Evolutionary conservation across 208 protist species (phyloP).

Genomic region (Wallacemonas sp.): DNA sequence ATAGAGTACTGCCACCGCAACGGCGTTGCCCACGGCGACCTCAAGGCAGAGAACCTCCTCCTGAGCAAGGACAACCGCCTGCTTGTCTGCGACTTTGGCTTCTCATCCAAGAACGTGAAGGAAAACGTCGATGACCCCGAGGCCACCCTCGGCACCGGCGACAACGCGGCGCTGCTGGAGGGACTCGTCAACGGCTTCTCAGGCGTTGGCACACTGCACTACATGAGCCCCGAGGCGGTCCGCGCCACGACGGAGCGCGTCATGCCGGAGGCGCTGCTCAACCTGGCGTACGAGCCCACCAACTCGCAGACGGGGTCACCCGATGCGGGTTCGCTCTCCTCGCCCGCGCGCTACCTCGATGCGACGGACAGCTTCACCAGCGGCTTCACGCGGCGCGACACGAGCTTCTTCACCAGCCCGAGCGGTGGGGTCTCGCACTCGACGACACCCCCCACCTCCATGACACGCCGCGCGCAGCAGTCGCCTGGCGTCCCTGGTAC

Average conservation of each 20-base stretch:
- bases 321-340: background rate
- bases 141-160: constrained; percentile 32
- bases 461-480: background rate
- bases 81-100: constrained; percentile 91
- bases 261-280: background rate
- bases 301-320: constrained; percentile 3
- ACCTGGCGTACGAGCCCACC: background rate
- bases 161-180: constrained; percentile 36
- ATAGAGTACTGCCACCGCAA: constrained; percentile 94
- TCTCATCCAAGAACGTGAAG: constrained; percentile 63
- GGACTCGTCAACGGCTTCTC: constrained; percentile 24
- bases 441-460: background rate
- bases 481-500: background rate
- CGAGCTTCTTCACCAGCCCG: constrained; percentile 11
- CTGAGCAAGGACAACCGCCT: constrained; percentile 67
- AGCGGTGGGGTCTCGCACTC: background rate
- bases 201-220: constrained; percentile 81
- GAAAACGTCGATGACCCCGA: constrained; percentile 60
- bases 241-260: constrained; percentile 20
- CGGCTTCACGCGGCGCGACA: background rate
- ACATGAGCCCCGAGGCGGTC: constrained; percentile 83
- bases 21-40: constrained; percentile 84
- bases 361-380: constrained; percentile 4
- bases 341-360: background rate
- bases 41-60: constrained; percentile 92